Evolutionary conservation across 2,329 filamentous ascomycete species (phyloP), one percentile per base, ranked within the genome.

Genomic region (Cladobotryum protrusum): DNA sequence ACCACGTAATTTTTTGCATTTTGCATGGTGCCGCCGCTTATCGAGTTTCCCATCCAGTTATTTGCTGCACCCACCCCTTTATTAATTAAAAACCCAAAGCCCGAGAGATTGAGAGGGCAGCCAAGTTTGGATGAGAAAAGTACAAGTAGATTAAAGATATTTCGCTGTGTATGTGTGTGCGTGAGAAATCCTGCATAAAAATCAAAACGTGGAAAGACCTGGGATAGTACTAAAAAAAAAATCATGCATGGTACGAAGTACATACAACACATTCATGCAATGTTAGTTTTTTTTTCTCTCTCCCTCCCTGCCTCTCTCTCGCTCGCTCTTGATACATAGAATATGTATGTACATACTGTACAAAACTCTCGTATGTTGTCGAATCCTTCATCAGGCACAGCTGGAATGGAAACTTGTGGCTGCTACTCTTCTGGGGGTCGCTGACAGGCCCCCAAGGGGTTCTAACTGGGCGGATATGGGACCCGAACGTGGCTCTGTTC

Each of bases 401-500:
- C 45, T 34, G 24, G 33, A 41, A 29, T 35, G 40, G 46, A 49
- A 45, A 32, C 41, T 32, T 20, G 24, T 20, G 24, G 34, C 39
- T 43, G 44, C 48, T 36, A 39, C 43, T 35, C 13, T 15, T 32
- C 24, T 8, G 24, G 24, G 24, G 24, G 7, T 24, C 41, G 43
- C 40, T 42, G 40, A 42, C 40, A 17, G 24, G 24, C 6, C 24
- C 24, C 24, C 24, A 6, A 29, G 11, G 3, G 24, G 4, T 29
- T 29, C 24, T 18, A 20, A 20, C 39, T 42, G 39, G 39, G 46
- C 49, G 52, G 52, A 44, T 49, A 47, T 46, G 47, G 47, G 36
- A 54, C 50, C 49, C 52, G 52, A 50, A 54, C 47, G 47, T 50
- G 50, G 52, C 46, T 42, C 52, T 29, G 42, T 15, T 17, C n/a